A percentile compares a stretch with the other conserved stretches of the same genome.
These are phyloP conservation scores for Vigna trinervia DNA, from an alignment of 306 rosid genomes.

Conservation along the genomic window DNA sequence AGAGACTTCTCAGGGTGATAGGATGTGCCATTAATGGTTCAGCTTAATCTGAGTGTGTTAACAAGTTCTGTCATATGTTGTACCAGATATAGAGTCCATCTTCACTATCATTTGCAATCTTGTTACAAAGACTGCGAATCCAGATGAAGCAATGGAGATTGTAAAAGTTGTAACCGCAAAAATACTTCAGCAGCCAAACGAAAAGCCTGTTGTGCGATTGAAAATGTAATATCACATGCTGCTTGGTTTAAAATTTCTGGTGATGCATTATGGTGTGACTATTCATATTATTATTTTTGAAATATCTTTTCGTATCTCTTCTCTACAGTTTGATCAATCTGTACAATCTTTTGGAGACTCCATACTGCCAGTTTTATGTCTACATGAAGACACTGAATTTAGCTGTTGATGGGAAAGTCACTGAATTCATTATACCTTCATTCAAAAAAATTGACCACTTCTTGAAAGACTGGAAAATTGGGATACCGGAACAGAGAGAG, in stretches of 20 bases:
- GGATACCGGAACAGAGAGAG: slow-evolving; percentile 70
- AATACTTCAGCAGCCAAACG: slow-evolving; percentile 74
- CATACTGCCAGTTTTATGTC: slow-evolving; percentile 77
- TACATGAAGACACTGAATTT: slow-evolving; percentile 79
- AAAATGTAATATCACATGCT: slow-evolving; percentile 66
- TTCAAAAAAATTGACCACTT: slow-evolving; percentile 81
- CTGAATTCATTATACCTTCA: slow-evolving; percentile 76
- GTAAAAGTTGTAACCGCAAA: slow-evolving; percentile 74
- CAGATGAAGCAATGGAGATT: slow-evolving; percentile 82
- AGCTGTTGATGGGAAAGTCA: slow-evolving; percentile 80
- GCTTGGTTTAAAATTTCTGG: slow-evolving; percentile 5
- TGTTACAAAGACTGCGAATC: slow-evolving; percentile 79
- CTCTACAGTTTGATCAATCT: slow-evolving; percentile 80
- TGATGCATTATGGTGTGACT: neutral
- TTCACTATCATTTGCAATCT: slow-evolving; percentile 84
- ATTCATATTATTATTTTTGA: neutral
- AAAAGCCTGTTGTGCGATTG: slow-evolving; percentile 84
- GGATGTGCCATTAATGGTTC: slow-evolving; percentile 2
- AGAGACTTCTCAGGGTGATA: neutral
- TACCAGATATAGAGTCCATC: slow-evolving; percentile 86
- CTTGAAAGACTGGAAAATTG: slow-evolving; percentile 95
- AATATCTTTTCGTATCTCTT: slow-evolving; percentile 12
- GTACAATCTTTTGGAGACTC: slow-evolving; percentile 85
- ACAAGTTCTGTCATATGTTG: slow-evolving; percentile 22
- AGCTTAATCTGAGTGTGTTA: slow-evolving; percentile 1